These are phyloP conservation scores for Melaleuca alternifolia DNA, from an alignment of 345 rosid genomes.

Conservation along the genomic window DNA sequence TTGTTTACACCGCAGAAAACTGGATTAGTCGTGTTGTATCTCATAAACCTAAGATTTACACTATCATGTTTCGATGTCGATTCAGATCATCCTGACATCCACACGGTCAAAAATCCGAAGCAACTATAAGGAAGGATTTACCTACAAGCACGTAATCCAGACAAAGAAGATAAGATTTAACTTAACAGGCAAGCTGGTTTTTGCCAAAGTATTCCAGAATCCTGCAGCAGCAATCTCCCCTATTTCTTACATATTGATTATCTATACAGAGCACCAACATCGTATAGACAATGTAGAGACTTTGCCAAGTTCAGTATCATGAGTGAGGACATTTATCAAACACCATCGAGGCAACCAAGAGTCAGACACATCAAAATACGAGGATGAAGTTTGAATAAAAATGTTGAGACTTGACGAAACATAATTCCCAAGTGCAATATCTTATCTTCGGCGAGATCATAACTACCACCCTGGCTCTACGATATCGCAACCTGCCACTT, in stretches of 20 bases:
- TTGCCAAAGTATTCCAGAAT: background rate
- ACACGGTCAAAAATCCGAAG: background rate
- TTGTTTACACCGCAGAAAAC: background rate
- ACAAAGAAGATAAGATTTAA: background rate
- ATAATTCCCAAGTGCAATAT: background rate
- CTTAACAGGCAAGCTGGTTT: background rate
- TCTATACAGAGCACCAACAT: background rate
- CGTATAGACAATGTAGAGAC: background rate
- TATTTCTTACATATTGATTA: background rate
- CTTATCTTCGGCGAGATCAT: background rate
- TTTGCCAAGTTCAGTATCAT: background rate
- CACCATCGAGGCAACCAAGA: background rate
- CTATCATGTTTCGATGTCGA: background rate
- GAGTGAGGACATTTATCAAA: background rate
- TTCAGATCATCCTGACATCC: background rate
- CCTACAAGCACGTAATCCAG: background rate
- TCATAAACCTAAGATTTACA: background rate
- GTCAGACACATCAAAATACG: background rate
- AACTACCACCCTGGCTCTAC: background rate
- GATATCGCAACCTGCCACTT: background rate
- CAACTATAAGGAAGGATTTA: background rate
- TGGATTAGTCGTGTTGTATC: background rate
- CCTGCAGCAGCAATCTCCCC: background rate
- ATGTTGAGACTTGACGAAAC: background rate
- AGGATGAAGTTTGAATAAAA: background rate